Percentiles rank a stretch among this genome's conserved stretches.
Evolutionary conservation across 345 rosid species (phyloP).

Genomic region (Linum tenue): DNA sequence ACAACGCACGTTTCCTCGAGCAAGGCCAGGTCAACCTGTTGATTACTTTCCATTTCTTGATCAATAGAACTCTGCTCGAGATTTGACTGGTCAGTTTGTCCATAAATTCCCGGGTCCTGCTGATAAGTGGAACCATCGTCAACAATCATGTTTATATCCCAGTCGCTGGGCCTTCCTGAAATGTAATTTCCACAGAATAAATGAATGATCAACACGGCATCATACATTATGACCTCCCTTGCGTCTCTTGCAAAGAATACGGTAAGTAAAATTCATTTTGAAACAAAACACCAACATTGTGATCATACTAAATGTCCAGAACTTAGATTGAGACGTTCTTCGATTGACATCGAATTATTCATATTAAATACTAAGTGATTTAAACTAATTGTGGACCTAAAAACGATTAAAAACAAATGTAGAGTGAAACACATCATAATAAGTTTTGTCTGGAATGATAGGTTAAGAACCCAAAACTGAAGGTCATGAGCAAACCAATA

Average conservation of each 20-base stretch:
- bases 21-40: slow-evolving; percentile 21
- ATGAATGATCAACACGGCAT: neutral
- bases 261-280: no score
- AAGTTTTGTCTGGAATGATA: no score
- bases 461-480: no score
- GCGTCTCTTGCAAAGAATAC: neutral
- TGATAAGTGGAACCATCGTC: slow-evolving; percentile 11
- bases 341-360: no score
- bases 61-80: neutral
- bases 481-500: no score
- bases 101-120: neutral
- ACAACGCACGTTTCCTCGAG: slow-evolving; percentile 64
- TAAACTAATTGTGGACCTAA: no score
- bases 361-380: no score
- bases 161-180: slow-evolving; percentile 20
- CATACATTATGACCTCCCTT: neutral
- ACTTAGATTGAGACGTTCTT: no score
- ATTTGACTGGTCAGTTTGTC: neutral
- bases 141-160: slow-evolving; percentile 5
- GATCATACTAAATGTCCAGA: no score
- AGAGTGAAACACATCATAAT: no score
- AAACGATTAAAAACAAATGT: no score
- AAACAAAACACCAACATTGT: no score
- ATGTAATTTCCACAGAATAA: neutral
- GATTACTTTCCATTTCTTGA: slow-evolving; percentile 21